Evolutionary conservation across 2,329 filamentous ascomycete species (phyloP).

Genomic region (Clonostachys rosea): DNA sequence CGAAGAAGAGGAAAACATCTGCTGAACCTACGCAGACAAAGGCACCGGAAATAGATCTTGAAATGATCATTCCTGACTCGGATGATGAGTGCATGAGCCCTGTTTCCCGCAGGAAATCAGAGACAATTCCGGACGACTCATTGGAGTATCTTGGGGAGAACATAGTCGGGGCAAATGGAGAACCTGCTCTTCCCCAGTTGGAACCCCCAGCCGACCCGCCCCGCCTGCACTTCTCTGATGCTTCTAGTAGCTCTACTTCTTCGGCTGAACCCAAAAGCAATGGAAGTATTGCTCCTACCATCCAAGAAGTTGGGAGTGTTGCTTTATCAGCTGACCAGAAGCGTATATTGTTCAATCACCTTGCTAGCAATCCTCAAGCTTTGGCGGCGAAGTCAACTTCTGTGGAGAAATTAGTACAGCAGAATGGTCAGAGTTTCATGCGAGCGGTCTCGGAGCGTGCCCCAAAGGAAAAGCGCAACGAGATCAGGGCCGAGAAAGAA

Average conservation of each 20-base stretch:
- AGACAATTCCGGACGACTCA: too few relatives aligned
- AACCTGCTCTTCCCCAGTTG: too few relatives aligned
- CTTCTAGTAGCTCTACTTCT: too few relatives aligned
- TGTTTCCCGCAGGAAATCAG: too few relatives aligned
- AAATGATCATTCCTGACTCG: conserved; percentile 43
- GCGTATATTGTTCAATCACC: neutral
- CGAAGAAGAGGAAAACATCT: neutral
- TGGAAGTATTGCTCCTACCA: too few relatives aligned
- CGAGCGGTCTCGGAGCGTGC: conserved; percentile 40
- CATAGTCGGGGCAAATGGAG: too few relatives aligned
- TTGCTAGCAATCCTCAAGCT: neutral
- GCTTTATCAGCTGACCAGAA: neutral
- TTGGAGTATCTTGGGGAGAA: too few relatives aligned
- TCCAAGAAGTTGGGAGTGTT: too few relatives aligned
- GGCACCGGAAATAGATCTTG: conserved; percentile 1
- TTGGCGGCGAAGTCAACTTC: neutral
- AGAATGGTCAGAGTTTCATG: conserved; percentile 42
- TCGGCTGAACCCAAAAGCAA: too few relatives aligned
- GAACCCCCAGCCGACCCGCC: too few relatives aligned
- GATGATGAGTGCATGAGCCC: conserved; percentile 44
- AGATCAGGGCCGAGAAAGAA: conserved; percentile 45
- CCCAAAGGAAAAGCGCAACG: conserved; percentile 35
- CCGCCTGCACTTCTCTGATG: too few relatives aligned
- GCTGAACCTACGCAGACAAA: neutral
- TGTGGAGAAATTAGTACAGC: conserved; percentile 21